phyloP scores from a whole-genome alignment of 331 rosid species.

The Acacia pycnantha region DNA sequence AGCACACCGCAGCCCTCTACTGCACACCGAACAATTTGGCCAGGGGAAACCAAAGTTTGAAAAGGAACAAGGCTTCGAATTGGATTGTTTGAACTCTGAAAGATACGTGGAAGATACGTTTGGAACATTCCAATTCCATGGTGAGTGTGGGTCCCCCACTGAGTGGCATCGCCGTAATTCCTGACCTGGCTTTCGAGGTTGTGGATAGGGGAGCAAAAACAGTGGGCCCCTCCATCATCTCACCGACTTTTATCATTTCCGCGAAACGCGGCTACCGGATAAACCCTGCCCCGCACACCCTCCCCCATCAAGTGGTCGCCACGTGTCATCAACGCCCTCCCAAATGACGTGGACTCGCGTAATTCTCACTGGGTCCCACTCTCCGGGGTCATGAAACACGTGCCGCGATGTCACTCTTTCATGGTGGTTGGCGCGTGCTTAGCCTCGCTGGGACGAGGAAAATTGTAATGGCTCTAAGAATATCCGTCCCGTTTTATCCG shows the following conservation, averaged over 20 bases:
- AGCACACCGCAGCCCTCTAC: too few relatives aligned
- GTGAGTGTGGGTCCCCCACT: background rate
- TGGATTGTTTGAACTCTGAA: too few relatives aligned
- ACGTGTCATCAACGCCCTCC: background rate
- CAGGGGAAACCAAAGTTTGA: background rate
- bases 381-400: slow-evolving; percentile 17
- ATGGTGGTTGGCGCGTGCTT: background rate
- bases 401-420: slow-evolving; percentile 1
- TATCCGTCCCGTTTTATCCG: background rate
- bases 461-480: slow-evolving; percentile 25
- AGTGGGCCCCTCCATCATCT: background rate
- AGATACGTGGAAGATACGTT: background rate
- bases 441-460: slow-evolving; percentile 41
- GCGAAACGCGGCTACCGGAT: slow-evolving; percentile 39
- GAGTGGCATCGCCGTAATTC: slow-evolving; percentile 13
- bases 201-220: background rate
- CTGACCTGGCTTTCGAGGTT: background rate
- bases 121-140: slow-evolving; percentile 32
- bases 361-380: background rate
- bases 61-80: background rate
- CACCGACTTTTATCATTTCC: slow-evolving; percentile 25
- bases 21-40: background rate
- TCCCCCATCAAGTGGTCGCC: slow-evolving; percentile 13
- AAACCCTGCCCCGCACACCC: slow-evolving; percentile 24
- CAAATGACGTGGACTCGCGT: background rate